Evolutionary conservation across 78 protist genomes (phyloP).

Genomic region (Bigelowiella natans): DNA sequence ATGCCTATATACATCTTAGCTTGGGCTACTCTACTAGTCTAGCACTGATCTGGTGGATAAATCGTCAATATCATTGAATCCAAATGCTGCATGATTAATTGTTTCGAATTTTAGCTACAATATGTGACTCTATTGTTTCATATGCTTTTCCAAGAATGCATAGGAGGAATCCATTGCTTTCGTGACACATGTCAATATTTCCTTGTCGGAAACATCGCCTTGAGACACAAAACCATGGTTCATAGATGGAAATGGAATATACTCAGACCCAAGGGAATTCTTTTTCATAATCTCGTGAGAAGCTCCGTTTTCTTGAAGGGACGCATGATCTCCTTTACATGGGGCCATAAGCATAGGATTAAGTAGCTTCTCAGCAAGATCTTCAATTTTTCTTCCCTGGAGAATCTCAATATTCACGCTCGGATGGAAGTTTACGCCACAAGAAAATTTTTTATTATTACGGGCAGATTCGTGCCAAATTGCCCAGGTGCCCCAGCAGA

Average conservation of each 20-base stretch:
- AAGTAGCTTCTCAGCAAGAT: not conserved
- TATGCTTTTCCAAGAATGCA: no score
- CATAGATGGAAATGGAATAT: not conserved
- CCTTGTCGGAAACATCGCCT: no score
- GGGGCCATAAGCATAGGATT: not conserved
- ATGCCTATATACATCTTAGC: no score
- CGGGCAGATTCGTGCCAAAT: not conserved
- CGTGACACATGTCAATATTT: no score
- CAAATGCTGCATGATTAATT: no score
- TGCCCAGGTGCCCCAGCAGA: not conserved
- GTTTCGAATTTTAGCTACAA: no score
- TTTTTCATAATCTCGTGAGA: not conserved
- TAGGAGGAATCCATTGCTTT: no score
- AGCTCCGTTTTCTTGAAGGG: not conserved
- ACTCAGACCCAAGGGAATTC: not conserved
- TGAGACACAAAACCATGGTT: not conserved
- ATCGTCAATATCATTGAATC: no score
- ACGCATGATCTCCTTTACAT: not conserved
- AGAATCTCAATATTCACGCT: not conserved
- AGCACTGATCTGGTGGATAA: no score
- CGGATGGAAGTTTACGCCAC: not conserved
- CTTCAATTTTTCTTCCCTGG: not conserved
- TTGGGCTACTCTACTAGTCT: no score
- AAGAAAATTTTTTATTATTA: not conserved
- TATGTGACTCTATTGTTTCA: no score